Evolutionary conservation across 1,284 basidiomycete genomes (phyloP), one percentile per base, ranked within the genome.

Genomic region (Takashimella koratensis): DNA sequence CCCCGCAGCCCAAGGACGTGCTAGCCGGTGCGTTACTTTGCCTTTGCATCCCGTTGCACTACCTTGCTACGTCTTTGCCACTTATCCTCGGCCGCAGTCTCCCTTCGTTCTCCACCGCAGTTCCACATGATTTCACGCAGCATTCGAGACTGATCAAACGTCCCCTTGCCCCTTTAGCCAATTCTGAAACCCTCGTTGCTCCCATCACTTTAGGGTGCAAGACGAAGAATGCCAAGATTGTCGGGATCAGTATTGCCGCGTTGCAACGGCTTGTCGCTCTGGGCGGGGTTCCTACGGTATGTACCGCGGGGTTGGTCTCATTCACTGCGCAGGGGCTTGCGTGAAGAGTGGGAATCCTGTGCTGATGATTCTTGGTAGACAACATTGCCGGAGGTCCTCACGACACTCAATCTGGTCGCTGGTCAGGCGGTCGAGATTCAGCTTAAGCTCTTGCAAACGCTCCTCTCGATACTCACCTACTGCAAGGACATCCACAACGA

Each of bases 401-500:
- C 76, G 42, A 93, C 87, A 0, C 86, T 96, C 81, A 83, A 80
- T 51, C 85, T 88, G 60, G 89, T 90, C n/a, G 84, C 93, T 76
- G 87, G 84, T 30, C 89, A 94, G 73, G 93, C 91, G 3, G 91
- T 96, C 30, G 93, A 97, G 68, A 95, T 96, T 42, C 93, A 96
- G 70, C 82, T 96, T 43, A 87, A 89, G 53, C 88, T 95, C 40
- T 79, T 96, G 0, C 93, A 97, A 74, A 94, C 90, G 0, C 81
- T 96, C 12, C 83, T 94, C 8, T 89, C 88, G 0, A 83, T 96
- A 21, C 84, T 96, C 54, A 94, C 90, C 0, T 91, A 90, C 68
- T 91, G 90, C 66, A 81, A 83, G 8, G 81, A 83, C 27, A 83
- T 95, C 10, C 88, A 93, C 65, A 90, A 86, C 8, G 80, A 80